Conservation (phyloP, 495 filamentous ascomycete species). For the Aspergillus mulundensis region DNA sequence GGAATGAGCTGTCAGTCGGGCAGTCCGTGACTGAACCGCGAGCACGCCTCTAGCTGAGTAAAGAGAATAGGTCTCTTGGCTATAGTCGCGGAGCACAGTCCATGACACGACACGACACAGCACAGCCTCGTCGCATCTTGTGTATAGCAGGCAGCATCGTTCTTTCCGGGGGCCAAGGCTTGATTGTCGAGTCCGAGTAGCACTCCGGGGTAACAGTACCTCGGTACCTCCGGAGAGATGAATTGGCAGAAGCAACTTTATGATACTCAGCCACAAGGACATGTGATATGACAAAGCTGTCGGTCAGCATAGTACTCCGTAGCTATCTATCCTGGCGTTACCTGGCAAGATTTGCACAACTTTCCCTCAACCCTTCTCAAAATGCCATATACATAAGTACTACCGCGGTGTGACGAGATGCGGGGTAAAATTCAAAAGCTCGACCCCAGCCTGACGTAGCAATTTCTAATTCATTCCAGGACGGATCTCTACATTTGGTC, state of each 20-base stretch:
- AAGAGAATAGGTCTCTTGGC: not conserved
- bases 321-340: too few relatives aligned
- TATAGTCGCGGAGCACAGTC: too few relatives aligned
- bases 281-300: too few relatives aligned
- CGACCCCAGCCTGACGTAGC: not conserved
- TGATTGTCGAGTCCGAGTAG: too few relatives aligned
- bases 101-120: too few relatives aligned
- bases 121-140: not conserved
- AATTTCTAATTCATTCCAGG: not conserved
- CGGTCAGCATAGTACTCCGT: too few relatives aligned
- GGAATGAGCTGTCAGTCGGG: constrained; percentile 3
- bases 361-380: not conserved
- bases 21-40: not conserved
- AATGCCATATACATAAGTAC: too few relatives aligned
- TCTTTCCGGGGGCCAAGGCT: not conserved
- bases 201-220: too few relatives aligned
- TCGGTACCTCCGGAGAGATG: too few relatives aligned
- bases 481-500: not conserved
- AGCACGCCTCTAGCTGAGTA: not conserved
- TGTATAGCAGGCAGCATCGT: constrained; percentile 1
- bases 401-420: not conserved
- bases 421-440: not conserved
- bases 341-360: not conserved
- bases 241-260: too few relatives aligned
- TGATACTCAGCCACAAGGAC: too few relatives aligned